A percentile compares a stretch with the other conserved stretches of the same genome.
Evolutionary conservation across 2,329 filamentous ascomycete genomes (phyloP).

Genomic region (Sordariomycetes sp.): DNA sequence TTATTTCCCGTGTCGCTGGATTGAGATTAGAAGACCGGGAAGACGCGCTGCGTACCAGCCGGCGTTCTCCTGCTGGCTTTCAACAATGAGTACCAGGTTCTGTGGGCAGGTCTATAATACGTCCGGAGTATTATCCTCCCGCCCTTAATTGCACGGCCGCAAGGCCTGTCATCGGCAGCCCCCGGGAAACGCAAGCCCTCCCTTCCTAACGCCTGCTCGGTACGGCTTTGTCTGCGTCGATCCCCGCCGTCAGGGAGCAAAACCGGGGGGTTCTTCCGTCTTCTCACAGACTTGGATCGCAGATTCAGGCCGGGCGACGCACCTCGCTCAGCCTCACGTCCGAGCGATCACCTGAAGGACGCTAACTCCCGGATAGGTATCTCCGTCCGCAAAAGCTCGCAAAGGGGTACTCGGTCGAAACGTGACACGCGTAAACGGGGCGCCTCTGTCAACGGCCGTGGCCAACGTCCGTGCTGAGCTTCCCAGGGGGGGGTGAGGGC

Average conservation of each 20-base stretch:
- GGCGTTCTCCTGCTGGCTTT: too few relatives aligned
- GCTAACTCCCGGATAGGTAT: not conserved
- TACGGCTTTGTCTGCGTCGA: not conserved
- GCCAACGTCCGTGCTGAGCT: too few relatives aligned
- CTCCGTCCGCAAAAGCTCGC: not conserved
- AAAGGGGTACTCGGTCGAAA: not conserved
- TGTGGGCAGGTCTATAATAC: not conserved
- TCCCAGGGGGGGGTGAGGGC: too few relatives aligned
- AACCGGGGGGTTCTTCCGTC: not conserved
- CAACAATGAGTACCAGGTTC: too few relatives aligned
- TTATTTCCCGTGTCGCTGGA: too few relatives aligned
- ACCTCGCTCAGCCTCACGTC: not conserved
- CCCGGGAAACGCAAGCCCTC: not conserved
- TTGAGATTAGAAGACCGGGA: too few relatives aligned
- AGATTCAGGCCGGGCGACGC: not conserved
- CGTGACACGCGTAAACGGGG: not conserved
- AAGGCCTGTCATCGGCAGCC: not conserved
- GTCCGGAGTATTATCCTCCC: not conserved
- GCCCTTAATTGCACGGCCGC: not conserved
- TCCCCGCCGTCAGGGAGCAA: not conserved
- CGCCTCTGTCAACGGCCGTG: too few relatives aligned
- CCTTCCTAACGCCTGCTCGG: not conserved
- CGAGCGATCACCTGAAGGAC: not conserved
- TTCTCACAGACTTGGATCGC: not conserved
- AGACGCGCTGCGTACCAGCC: too few relatives aligned